Percentiles rank a stretch among this genome's conserved stretches.
Evolutionary conservation across 495 filamentous ascomycete species (phyloP).

Genomic region (Aspergillus cristatus): DNA sequence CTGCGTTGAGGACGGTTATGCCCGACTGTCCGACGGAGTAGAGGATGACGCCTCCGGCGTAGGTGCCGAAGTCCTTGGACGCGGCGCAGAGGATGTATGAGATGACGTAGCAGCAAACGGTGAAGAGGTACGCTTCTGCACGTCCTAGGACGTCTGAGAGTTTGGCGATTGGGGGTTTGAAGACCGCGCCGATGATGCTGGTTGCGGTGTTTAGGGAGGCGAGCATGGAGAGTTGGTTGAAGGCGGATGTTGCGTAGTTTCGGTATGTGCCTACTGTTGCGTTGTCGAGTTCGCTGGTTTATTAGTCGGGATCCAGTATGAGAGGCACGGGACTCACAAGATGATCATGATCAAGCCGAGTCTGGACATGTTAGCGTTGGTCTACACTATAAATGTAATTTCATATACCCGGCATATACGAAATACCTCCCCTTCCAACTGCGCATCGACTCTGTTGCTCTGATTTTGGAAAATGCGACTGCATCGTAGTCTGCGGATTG

Average conservation of each 20-base stretch:
- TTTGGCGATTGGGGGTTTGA: slow-evolving; percentile 42
- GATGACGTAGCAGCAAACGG: slow-evolving; percentile 34
- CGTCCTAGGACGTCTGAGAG: slow-evolving; percentile 40
- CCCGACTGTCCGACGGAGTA: slow-evolving; percentile 38
- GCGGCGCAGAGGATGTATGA: slow-evolving; percentile 39
- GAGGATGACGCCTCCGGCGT: slow-evolving; percentile 36
- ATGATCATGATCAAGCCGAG: slow-evolving; percentile 38
- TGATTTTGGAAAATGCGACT: slow-evolving; percentile 22
- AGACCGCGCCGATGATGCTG: slow-evolving; percentile 34
- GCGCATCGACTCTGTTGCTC: slow-evolving; percentile 35
- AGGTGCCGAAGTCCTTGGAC: slow-evolving; percentile 31
- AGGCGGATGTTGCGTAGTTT: slow-evolving; percentile 38
- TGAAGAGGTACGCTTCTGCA: slow-evolving; percentile 34
- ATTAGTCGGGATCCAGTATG: slow-evolving; percentile 1
- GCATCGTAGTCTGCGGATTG: slow-evolving; percentile 2
- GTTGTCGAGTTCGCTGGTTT: slow-evolving; percentile 34
- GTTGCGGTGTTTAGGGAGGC: slow-evolving; percentile 34
- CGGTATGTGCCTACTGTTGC: slow-evolving; percentile 38
- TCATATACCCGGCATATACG: slow-evolving; percentile 31
- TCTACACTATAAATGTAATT: background rate
- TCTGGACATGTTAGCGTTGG: slow-evolving; percentile 11
- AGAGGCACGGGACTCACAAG: slow-evolving; percentile 21
- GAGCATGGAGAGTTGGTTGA: slow-evolving; percentile 30
- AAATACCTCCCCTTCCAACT: slow-evolving; percentile 33
- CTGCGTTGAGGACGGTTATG: slow-evolving; percentile 37